Base-by-base conservation (phyloP, 2,329 filamentous ascomycete genomes). In the Paracamarosporium sp. region DNA sequence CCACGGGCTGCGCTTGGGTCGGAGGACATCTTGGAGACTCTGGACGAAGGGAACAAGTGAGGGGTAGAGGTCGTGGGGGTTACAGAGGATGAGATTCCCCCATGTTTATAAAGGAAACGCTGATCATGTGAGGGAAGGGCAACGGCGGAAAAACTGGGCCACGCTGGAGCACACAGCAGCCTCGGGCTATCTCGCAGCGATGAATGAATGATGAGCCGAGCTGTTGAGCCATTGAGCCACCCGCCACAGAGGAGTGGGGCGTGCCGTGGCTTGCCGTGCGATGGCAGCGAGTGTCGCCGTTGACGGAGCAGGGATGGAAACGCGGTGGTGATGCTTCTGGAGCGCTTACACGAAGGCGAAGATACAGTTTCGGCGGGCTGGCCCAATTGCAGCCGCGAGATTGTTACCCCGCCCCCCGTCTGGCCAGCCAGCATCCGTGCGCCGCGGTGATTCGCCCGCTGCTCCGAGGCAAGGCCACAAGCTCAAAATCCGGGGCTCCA, bases 1-100 rank as follows among this genome's bases (percentile, higher is more conserved):
- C 81, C 58, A 83, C 83, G 65, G 79, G 68, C 67, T 50, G 69
- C 61, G 61, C 60, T 59, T 40, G 54, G 47, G 24, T 67, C 60
- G 44, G 74, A 69, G 53, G 71, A 56, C 72, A 74, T 77, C 20
- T 38, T 47, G 28, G 30, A 24, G 43, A 9, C 12, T 6, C 6
- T 40, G 30, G 43, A 52, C 50, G 41, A 45, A 45, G 48, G 43
- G 15, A 35, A 31, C 46, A 55, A 56, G 36, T 40, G 36, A 40
- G 41, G 53, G 50, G 53, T 62, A 57, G 66, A 64, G n/a, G 36
- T 46, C 31, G 67, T 69, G 62, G 60, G 59, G 59, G 56, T 51
- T 48, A 46, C 45, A 36, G 56, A 47, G 48, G 24, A 55, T 54
- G 56, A 57, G 53, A 57, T 40, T 50, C 27, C 7, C 51, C 55